These are phyloP conservation scores for Rugonectria rugulosa DNA, from an alignment of 2,329 filamentous ascomycete species.

Conservation along the genomic window DNA sequence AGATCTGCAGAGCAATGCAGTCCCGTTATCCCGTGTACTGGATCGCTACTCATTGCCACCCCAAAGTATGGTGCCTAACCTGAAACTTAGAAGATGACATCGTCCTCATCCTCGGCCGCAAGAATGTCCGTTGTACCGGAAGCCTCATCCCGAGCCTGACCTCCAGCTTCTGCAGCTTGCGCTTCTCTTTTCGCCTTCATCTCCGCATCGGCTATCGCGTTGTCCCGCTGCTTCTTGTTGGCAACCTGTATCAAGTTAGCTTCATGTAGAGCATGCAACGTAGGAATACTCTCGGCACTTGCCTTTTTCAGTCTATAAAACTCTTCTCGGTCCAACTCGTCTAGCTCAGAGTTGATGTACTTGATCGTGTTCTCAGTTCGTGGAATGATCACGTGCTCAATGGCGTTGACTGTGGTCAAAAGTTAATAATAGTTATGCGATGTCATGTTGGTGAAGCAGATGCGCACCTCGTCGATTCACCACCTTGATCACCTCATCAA, in stretches of 20 bases:
- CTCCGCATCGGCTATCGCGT: constrained; percentile 74
- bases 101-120: constrained; percentile 78
- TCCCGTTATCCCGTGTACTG: not conserved
- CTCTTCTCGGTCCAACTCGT: constrained; percentile 96
- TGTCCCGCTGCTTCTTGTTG: constrained; percentile 82
- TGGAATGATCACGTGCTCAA: constrained; percentile 96
- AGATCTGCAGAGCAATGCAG: not conserved
- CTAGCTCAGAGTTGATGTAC: constrained; percentile 98
- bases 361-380: constrained; percentile 99
- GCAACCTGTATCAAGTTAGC: constrained; percentile 61
- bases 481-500: constrained; percentile 99
- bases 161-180: constrained; percentile 42
- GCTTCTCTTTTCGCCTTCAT: constrained; percentile 75
- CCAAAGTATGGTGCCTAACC: not conserved
- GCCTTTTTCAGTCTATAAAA: constrained; percentile 96
- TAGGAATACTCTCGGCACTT: not conserved
- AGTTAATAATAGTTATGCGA: too few relatives aligned
- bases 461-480: constrained; percentile 87
- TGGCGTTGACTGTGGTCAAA: constrained; percentile 79
- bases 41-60: not conserved
- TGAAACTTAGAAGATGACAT: constrained; percentile 79
- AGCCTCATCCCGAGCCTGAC: constrained; percentile 50
- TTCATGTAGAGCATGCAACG: too few relatives aligned
- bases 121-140: constrained; percentile 67
- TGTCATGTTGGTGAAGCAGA: too few relatives aligned